phyloP scores from a whole-genome alignment of 352 stramenopile species.

The Pythium plurisporium region DNA sequence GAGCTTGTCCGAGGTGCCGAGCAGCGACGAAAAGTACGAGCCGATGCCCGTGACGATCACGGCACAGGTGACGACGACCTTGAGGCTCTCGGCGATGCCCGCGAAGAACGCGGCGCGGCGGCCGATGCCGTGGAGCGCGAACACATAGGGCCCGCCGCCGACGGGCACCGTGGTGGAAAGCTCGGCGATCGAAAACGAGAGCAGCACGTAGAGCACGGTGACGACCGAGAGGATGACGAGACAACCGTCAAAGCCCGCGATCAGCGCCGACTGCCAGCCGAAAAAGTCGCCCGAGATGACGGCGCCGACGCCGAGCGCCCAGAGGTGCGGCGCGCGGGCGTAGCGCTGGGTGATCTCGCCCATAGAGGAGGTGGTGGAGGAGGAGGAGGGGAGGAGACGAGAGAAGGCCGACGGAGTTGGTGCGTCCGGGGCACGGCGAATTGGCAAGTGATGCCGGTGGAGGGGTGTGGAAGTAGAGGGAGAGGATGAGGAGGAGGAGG shows the following conservation, averaged over 20 bases:
- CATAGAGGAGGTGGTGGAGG: conserved; percentile 10
- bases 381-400: conserved; percentile 3
- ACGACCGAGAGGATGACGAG: conserved; percentile 56
- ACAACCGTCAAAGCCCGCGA: conserved; percentile 58
- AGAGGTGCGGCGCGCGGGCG: conserved; percentile 55
- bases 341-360: conserved; percentile 39
- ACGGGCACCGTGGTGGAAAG: conserved; percentile 53
- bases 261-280: conserved; percentile 61
- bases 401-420: not conserved
- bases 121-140: conserved; percentile 57
- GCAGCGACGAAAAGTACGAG: conserved; percentile 51
- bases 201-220: conserved; percentile 60
- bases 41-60: conserved; percentile 52
- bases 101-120: conserved; percentile 50
- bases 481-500: conserved; percentile 2
- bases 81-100: conserved; percentile 58
- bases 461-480: not conserved
- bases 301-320: conserved; percentile 58
- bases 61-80: conserved; percentile 47
- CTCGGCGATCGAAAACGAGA: conserved; percentile 72
- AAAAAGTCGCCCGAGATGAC: conserved; percentile 74
- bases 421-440: not conserved
- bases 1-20: conserved; percentile 35
- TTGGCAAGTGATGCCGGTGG: conserved; percentile 13
- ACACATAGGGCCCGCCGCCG: conserved; percentile 65